Base-by-base conservation (phyloP, 208 protist species). In the Tritrichomonas foetus region DNA sequence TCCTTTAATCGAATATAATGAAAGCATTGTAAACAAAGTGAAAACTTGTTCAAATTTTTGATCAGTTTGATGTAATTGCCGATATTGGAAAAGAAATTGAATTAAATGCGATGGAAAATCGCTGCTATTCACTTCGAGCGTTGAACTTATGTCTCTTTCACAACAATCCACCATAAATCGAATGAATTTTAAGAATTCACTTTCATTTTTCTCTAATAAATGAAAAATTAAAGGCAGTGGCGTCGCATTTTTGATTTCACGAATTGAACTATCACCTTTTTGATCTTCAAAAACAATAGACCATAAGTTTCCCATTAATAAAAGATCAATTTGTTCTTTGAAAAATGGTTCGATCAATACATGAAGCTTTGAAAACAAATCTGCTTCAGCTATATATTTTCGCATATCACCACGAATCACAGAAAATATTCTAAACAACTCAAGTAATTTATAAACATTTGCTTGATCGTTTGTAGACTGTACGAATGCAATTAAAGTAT, bases 391-490 rank as follows among this genome's bases (percentile, higher is more conserved):
- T 9, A 89, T 89, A 36, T 89, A 89, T n/a, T 44, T 20, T 89
- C 41, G 53, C 47, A 89, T 89, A 33, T 89, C 78, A 44, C 78
- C 78, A 44, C 41, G 33, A 49, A 89, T 47, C 16, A 27, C 27
- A 44, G 78, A 89, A n/a, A 89, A 89, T 20, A 89, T 47, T 89
- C 78, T 89, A 49, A 89, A 89, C 16, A 89, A 53, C 36, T 89
- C 78, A 57, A 89, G 41, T 2, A 89, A 47, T 8, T 47, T 53
- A 20, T 57, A 36, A 14, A 57, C 25, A 36, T n/a, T 61, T 89
- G 53, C 41, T 47, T 89, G 41, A 49, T 89, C 78, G 53, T 53
- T 39, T 20, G n/a, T 89, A 0, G 44, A 14, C 1, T 89, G 14
- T 57, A 57, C 78, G n/a, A 57, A 89, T 3, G 44, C 27, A 53